These are phyloP conservation scores for Ciborinia camelliae DNA, from an alignment of 2,329 filamentous ascomycete genomes.

Conservation along the genomic window DNA sequence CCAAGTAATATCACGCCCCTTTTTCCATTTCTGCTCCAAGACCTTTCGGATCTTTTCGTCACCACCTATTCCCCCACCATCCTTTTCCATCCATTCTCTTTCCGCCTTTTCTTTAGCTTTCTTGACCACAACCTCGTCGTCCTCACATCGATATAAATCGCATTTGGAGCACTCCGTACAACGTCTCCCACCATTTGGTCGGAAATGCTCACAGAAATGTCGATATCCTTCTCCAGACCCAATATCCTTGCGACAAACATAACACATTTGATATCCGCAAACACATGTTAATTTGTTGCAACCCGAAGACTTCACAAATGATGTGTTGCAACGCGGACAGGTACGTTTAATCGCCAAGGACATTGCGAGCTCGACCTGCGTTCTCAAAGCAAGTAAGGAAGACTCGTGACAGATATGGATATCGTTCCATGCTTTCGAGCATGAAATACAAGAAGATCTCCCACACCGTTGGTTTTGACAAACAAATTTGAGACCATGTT, in stretches of 20 bases:
- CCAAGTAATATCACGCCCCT: constrained; percentile 27
- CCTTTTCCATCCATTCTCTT: constrained; percentile 63
- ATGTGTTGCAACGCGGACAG: constrained; percentile 85
- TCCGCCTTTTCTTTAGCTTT: constrained; percentile 70
- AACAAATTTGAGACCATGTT: constrained; percentile 70
- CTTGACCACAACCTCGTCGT: constrained; percentile 66
- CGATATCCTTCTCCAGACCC: constrained; percentile 71
- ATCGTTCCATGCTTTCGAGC: constrained; percentile 79
- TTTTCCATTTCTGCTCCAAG: constrained; percentile 49
- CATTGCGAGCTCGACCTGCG: constrained; percentile 88
- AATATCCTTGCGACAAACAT: constrained; percentile 81
- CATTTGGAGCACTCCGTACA: constrained; percentile 80
- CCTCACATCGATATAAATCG: constrained; percentile 69
- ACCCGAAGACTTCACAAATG: constrained; percentile 87
- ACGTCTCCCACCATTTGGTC: constrained; percentile 69
- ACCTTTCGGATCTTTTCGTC: constrained; percentile 56
- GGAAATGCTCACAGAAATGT: constrained; percentile 96
- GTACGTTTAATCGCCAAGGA: constrained; percentile 92
- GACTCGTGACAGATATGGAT: constrained; percentile 89
- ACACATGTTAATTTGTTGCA: constrained; percentile 97
- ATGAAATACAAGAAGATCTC: constrained; percentile 74
- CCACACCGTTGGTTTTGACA: constrained; percentile 69
- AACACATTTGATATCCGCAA: constrained; percentile 98
- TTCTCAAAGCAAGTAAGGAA: constrained; percentile 74
- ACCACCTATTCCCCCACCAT: constrained; percentile 54